Evolutionary conservation across 2,329 filamentous ascomycete genomes (phyloP).

Genomic region (Xylariaceae sp.): DNA sequence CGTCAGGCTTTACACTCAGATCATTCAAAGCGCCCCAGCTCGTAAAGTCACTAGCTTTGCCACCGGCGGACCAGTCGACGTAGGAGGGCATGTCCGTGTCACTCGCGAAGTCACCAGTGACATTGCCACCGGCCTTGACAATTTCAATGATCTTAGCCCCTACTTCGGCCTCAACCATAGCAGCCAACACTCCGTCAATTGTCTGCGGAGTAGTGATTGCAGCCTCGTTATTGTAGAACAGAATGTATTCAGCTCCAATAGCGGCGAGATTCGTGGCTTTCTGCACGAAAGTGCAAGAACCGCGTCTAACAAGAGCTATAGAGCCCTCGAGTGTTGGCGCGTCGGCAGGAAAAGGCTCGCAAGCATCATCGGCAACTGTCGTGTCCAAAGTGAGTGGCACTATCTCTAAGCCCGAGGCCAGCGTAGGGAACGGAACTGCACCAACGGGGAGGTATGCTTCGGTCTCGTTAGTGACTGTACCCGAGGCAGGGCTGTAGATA

Average conservation of each 20-base stretch:
- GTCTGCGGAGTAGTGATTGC: slow-evolving; percentile 12
- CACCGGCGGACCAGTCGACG: slow-evolving; percentile 27
- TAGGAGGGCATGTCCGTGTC: slow-evolving; percentile 22
- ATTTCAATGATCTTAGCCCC: slow-evolving; percentile 22
- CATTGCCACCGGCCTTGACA: slow-evolving; percentile 23
- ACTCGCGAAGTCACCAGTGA: slow-evolving; percentile 30
- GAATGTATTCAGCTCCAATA: slow-evolving; percentile 26
- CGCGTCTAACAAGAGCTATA: background rate
- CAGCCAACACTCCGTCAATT: background rate
- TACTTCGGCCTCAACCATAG: background rate
- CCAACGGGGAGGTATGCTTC: slow-evolving; percentile 34
- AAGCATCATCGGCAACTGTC: slow-evolving; percentile 24
- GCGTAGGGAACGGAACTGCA: slow-evolving; percentile 30
- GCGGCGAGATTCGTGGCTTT: slow-evolving; percentile 20
- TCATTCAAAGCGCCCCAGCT: slow-evolving; percentile 43
- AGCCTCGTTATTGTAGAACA: slow-evolving; percentile 30
- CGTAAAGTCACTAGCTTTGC: slow-evolving; percentile 36
- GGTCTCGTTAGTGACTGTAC: slow-evolving; percentile 21
- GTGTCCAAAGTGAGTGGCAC: slow-evolving; percentile 26
- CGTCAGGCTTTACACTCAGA: slow-evolving; percentile 40
- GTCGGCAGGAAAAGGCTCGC: slow-evolving; percentile 21
- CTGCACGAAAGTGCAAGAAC: background rate
- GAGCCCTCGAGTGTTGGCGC: background rate
- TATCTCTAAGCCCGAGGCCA: slow-evolving; percentile 34
- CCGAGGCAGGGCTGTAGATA: slow-evolving; percentile 23